Evolutionary conservation across 148 eudicot genomes (phyloP).

Genomic region (Suaeda aralocaspica): DNA sequence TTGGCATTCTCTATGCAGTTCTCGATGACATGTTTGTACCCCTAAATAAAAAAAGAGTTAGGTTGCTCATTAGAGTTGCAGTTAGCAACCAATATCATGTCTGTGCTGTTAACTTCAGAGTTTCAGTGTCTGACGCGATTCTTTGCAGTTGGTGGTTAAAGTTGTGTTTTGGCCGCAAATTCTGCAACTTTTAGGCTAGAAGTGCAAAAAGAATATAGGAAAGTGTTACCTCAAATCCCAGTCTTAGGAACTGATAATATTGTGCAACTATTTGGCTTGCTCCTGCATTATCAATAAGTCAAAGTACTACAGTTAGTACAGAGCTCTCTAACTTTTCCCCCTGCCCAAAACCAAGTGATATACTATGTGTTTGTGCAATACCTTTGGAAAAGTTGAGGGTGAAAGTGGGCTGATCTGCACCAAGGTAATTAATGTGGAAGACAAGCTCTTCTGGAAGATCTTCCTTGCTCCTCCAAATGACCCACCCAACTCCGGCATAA

Average conservation of each 20-base stretch:
- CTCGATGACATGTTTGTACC: slow-evolving; percentile 32
- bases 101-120: not conserved
- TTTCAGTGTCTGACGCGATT: not conserved
- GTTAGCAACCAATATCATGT: not conserved
- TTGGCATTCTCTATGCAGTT: slow-evolving; percentile 36
- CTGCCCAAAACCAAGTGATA: not conserved
- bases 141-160: not conserved
- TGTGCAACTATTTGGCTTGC: slow-evolving; percentile 50
- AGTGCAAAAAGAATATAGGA: not conserved
- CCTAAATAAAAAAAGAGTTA: slow-evolving; percentile 13
- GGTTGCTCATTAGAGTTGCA: no score
- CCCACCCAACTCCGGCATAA: slow-evolving; percentile 53
- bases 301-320: not conserved
- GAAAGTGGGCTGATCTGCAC: slow-evolving; percentile 47
- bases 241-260: slow-evolving; percentile 42
- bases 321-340: not conserved
- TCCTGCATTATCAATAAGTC: slow-evolving; percentile 28
- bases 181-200: not conserved
- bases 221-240: slow-evolving; percentile 40
- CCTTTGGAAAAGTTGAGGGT: slow-evolving; percentile 58
- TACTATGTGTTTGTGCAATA: slow-evolving; percentile 6
- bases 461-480: slow-evolving; percentile 44
- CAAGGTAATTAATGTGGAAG: slow-evolving; percentile 49
- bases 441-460: slow-evolving; percentile 47
- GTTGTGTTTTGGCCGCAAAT: not conserved